Evolutionary conservation across 2,329 filamentous ascomycete species (phyloP), one percentile per base, ranked within the genome.

Genomic region (Alternaria tenuissima): DNA sequence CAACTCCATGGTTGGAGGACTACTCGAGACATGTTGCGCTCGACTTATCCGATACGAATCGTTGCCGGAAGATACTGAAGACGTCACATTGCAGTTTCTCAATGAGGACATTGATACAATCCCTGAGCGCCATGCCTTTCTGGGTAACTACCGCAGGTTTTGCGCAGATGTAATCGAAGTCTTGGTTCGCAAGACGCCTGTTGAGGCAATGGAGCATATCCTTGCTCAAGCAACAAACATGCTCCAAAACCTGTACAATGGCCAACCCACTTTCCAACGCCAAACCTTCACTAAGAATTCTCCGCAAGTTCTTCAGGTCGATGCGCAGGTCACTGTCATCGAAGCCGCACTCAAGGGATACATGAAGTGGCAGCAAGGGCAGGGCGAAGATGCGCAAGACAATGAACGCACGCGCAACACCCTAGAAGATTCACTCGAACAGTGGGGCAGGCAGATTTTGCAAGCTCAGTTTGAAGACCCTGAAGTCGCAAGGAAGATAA

Each of bases 21-120:
- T 98, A 47, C 81, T 98, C 22, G 91, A 96, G 73, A 87, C 91
- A 34, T 96, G 93, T 78, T 95, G 91, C 75, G 87, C 90, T 46
- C 87, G 96, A 57, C 83, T 98, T 54, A 85, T 98, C 61, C 89
- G 92, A 55, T 99, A 96, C 78, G 95, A 99, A 77, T 89, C 86
- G 64, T 81, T 98, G 3, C 92, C 93, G 0, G 89, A 94, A 64
- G 91, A 96, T 64, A 91, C 89, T 0, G 87, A 92, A 47, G 90
- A 97, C 69, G 85, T 91, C 2, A 94, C 91, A 0, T 86, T 93
- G 59, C 82, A 92, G 11, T 95, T 97, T 67, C 84, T 99, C 1
- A 85, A 93, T 71, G 94, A 98, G 73, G 95, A 99, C 74, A 96
- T 97, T 57, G 95, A 99, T 73, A 98, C 94, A 0, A 84, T 94